These are phyloP conservation scores for Amauroascus niger DNA, from an alignment of 2,329 filamentous ascomycete species.

Conservation along the genomic window DNA sequence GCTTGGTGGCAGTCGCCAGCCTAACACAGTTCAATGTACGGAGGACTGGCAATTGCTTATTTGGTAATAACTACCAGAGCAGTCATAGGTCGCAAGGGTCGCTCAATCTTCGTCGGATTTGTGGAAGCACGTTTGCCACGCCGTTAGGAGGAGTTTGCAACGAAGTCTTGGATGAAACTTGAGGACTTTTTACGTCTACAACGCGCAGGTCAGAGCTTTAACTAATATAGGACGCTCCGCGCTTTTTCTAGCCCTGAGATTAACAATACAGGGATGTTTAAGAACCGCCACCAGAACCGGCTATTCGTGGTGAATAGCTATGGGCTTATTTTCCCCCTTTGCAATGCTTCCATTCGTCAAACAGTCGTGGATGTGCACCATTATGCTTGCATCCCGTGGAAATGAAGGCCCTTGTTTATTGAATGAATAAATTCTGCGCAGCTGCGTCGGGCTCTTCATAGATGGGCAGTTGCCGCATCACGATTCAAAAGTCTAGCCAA, in stretches of 20 bases:
- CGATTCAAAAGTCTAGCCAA: no score
- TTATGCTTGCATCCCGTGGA: not conserved
- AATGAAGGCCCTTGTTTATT: not conserved
- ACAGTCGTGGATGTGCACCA: not conserved
- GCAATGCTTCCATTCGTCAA: not conserved
- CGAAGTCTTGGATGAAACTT: not conserved
- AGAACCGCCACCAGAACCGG: constrained; percentile 9
- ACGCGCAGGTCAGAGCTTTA: constrained; percentile 5
- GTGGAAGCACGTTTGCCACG: not conserved
- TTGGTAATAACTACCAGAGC: no score
- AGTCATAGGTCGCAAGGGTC: not conserved
- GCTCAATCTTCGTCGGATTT: not conserved
- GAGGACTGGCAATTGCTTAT: no score
- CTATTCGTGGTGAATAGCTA: constrained; percentile 1
- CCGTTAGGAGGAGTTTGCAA: not conserved
- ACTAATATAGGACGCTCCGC: not conserved
- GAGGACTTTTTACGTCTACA: constrained; percentile 5
- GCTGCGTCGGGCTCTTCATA: not conserved
- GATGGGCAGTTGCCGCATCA: no score
- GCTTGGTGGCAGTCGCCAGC: not conserved
- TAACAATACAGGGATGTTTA: constrained; percentile 6
- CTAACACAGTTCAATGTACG: not conserved
- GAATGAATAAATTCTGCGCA: not conserved
- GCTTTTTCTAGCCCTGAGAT: not conserved
- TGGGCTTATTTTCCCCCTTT: not conserved